phyloP scores from a whole-genome alignment of 495 filamentous ascomycete genomes.

The Glarea lozoyensis region DNA sequence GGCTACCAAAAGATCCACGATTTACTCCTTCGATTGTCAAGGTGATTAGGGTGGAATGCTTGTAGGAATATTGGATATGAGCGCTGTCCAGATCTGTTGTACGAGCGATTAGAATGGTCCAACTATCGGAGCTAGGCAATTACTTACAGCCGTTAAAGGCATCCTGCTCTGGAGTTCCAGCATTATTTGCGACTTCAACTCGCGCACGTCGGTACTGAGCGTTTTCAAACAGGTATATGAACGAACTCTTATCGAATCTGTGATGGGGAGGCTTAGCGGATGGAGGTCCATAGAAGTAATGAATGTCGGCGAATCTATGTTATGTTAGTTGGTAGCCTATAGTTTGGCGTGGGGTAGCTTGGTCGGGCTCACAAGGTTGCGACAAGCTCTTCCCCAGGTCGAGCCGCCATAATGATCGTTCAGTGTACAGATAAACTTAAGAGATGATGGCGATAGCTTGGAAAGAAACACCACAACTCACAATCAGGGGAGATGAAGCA shows the following conservation, averaged over 20 bases:
- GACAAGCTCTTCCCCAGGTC: constrained; percentile 68
- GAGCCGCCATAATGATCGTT: constrained; percentile 54
- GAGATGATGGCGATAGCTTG: neutral
- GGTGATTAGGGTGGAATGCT: constrained; percentile 68
- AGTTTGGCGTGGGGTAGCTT: too few species aligned
- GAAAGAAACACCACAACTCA: too few species aligned
- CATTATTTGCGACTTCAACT: constrained; percentile 80
- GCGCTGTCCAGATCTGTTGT: constrained; percentile 52
- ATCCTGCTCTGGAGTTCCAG: constrained; percentile 80
- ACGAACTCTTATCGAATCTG: constrained; percentile 82
- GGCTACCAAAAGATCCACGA: constrained; percentile 8
- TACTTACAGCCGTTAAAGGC: constrained; percentile 78
- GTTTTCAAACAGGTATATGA: constrained; percentile 80
- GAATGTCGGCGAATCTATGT: constrained; percentile 74
- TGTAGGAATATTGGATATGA: constrained; percentile 63
- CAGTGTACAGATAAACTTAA: neutral
- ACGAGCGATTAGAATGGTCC: neutral
- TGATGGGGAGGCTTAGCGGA: constrained; percentile 65
- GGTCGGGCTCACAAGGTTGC: constrained; percentile 61
- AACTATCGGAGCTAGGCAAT: too few species aligned
- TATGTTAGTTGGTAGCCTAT: constrained; percentile 4
- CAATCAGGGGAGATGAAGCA: too few species aligned
- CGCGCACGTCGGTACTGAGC: constrained; percentile 56
- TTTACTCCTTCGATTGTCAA: constrained; percentile 57
- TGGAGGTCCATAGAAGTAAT: constrained; percentile 77